Evolutionary conservation across 2,329 filamentous ascomycete species (phyloP).

Genomic region (Tolypocladium guangdongense): DNA sequence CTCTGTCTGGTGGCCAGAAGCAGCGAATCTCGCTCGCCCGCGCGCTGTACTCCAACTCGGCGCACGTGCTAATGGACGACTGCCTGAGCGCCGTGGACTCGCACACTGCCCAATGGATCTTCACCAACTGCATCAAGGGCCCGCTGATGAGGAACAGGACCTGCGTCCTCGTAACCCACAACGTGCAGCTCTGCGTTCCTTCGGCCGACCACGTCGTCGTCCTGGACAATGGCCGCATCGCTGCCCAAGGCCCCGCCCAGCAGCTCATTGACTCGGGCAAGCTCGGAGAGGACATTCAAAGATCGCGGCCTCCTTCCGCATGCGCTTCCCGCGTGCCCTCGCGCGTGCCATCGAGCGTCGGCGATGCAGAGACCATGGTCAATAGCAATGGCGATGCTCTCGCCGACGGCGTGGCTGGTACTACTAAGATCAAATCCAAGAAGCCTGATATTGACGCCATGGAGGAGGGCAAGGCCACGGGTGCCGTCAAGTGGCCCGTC

Average conservation of each 20-base stretch:
- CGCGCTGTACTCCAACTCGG: conserved; percentile 90
- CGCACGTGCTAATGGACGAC: conserved; percentile 84
- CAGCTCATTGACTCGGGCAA: conserved; percentile 80
- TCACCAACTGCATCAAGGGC: conserved; percentile 82
- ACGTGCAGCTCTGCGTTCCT: conserved; percentile 77
- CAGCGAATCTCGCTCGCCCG: conserved; percentile 95
- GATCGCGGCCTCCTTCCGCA: conserved; percentile 58
- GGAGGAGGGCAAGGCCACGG: conserved; percentile 71
- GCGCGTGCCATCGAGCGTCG: conserved; percentile 63
- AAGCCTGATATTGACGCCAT: conserved; percentile 41
- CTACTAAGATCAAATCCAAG: conserved; percentile 36
- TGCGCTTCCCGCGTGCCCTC: conserved; percentile 65
- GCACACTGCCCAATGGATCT: conserved; percentile 97
- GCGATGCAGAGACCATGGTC: conserved; percentile 50
- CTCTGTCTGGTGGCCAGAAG: conserved; percentile 92
- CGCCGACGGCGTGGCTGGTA: conserved; percentile 30
- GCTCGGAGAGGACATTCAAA: conserved; percentile 75
- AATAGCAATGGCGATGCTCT: conserved; percentile 35
- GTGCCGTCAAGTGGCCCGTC: conserved; percentile 79
- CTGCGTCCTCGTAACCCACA: conserved; percentile 93
- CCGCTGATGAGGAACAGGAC: conserved; percentile 81
- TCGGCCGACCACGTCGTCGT: conserved; percentile 71
- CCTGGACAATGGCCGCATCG: conserved; percentile 76
- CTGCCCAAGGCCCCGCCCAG: conserved; percentile 62
- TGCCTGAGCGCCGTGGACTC: conserved; percentile 95